A percentile compares a stretch with the other conserved stretches of the same genome.
Conservation (phyloP, 257 asterid genomes). For the Vinca minor region DNA sequence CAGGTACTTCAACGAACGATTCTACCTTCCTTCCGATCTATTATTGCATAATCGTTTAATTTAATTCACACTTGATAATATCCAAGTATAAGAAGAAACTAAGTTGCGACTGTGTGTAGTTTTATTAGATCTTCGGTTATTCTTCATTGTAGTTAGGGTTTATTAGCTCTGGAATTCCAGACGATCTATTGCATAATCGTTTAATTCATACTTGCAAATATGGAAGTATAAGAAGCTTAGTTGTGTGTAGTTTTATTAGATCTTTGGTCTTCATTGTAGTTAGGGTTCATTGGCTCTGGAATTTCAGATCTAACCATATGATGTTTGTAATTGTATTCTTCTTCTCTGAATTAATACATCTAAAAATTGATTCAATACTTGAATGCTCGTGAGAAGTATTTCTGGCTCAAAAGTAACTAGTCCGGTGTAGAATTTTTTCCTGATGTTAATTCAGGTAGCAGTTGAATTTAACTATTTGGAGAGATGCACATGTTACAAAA, state of each 20-base stretch:
- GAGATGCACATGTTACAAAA: too few relatives aligned
- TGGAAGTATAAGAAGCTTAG: neutral
- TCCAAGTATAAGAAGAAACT: too few relatives aligned
- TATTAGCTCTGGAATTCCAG: too few relatives aligned
- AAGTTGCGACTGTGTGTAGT: too few relatives aligned
- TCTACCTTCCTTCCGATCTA: neutral
- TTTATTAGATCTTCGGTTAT: too few relatives aligned
- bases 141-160: too few relatives aligned
- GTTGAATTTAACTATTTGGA: neutral
- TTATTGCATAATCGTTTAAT: neutral
- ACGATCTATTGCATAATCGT: too few relatives aligned
- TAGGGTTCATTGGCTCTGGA: neutral
- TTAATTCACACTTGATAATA: too few relatives aligned
- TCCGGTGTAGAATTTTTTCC: neutral
- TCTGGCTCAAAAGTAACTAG: neutral
- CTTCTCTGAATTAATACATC: neutral
- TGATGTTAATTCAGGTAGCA: too few relatives aligned
- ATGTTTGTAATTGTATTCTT: too few relatives aligned
- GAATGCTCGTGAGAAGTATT: too few relatives aligned
- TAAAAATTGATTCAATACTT: neutral
- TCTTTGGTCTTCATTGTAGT: neutral
- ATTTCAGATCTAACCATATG: slow-evolving; percentile 9
- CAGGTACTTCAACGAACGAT: slow-evolving; percentile 60
- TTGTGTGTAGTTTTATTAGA: neutral
- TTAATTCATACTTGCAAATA: neutral